Conservation (phyloP, 2,329 filamentous ascomycete species). For the Furcasterigmium sp. region DNA sequence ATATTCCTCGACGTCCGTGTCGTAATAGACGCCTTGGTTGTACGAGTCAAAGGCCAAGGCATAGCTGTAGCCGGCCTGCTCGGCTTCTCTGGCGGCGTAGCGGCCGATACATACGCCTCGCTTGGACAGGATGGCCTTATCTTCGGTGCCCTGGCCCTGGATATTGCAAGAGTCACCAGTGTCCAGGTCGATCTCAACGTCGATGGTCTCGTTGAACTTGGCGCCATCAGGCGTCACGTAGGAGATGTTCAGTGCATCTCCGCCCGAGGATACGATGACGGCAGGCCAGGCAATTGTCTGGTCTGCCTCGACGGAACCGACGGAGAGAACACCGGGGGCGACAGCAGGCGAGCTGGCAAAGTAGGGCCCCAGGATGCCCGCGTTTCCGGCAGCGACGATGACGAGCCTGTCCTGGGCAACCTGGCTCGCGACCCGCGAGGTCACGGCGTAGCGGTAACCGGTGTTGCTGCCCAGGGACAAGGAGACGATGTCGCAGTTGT, state of each 20-base stretch:
- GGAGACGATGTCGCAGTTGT: constrained; percentile 16
- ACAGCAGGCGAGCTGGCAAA: constrained; percentile 8
- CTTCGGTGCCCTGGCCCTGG: constrained; percentile 1
- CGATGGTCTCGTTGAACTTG: constrained; percentile 11
- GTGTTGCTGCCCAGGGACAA: constrained; percentile 12
- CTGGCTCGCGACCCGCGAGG: constrained; percentile 5
- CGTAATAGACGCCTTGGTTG: constrained; percentile 14
- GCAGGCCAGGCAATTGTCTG: constrained; percentile 14
- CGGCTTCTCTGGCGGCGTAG: neutral
- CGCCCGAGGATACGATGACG: constrained; percentile 6
- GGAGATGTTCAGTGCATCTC: constrained; percentile 6
- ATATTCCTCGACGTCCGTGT: constrained; percentile 1
- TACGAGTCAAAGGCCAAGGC: constrained; percentile 12
- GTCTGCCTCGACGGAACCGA: constrained; percentile 8
- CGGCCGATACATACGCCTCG: constrained; percentile 6
- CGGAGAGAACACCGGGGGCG: neutral
- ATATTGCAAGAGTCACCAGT: constrained; percentile 12
- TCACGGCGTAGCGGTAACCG: constrained; percentile 9
- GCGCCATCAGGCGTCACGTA: constrained; percentile 11
- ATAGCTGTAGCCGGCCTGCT: constrained; percentile 8
- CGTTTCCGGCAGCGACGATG: constrained; percentile 7
- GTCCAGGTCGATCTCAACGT: constrained; percentile 8
- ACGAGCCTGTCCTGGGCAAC: constrained; percentile 9
- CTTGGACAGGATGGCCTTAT: constrained; percentile 8
- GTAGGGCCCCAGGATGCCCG: constrained; percentile 4